Evolutionary conservation across 2,329 filamentous ascomycete genomes (phyloP), one percentile per base, ranked within the genome.

Genomic region (Corynespora cassiicola): DNA sequence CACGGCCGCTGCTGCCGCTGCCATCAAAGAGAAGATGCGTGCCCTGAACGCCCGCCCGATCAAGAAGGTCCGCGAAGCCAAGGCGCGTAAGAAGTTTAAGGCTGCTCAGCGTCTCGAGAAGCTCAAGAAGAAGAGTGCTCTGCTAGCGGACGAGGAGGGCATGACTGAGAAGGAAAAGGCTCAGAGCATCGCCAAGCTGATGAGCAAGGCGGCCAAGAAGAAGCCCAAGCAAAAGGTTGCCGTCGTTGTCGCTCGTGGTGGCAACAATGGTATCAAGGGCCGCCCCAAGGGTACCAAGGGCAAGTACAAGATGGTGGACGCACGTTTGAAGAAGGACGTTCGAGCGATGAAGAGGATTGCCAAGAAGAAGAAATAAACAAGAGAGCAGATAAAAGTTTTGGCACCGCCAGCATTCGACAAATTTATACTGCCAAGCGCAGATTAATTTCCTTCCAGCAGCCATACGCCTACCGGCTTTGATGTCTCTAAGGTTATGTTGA

Each of bases 31-130:
- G 63, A 99, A 99, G 73, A 67, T 88, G 63, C 87, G 92, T 20
- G 91, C 94, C 1, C 81, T 95, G 57, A 97, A 99, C 66, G 94
- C 92, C 6, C 84, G 94, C 20, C 94, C 94, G 1, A 97, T 97
- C 81, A 99, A 99, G 80, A 99, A 99, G 77, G 94, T 99, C 20
- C 87, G 88, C 56, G 94, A 99, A 72, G 94, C 94, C 16, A 91
- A 95, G 73, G 92, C 91, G 22, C 81, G 94, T 43, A 99, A 99
- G 84, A 97, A 96, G 76, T 86, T 96, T 71, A 95, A 95, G 80
- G 85, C 91, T 7, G 92, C 90, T 1, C 88, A 95, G 71, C 81
- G 82, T 41, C 73, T 99, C 19, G 94, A 99, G 79, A 96, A 96
- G 75, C 75, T 99, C 50, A 89, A 90, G 75, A 96, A 95, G 84